Percentiles rank a stretch among this genome's conserved stretches.
These are phyloP conservation scores for Yamadazyma triangularis DNA, from an alignment of 1,139 yeast species.

Conservation along the genomic window DNA sequence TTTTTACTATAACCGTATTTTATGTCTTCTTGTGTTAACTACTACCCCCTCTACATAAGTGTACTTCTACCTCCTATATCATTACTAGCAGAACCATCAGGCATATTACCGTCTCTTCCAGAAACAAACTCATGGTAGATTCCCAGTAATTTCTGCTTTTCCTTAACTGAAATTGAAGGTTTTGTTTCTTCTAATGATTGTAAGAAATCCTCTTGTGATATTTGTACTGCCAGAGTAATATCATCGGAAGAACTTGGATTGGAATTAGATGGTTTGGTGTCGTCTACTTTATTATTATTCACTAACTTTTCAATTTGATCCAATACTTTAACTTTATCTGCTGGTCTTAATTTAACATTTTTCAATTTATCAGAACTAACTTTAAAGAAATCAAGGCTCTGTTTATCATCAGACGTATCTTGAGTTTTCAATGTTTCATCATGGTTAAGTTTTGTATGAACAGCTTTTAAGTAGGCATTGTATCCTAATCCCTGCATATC, in stretches of 20 bases:
- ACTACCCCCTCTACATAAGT: slow-evolving; percentile 58
- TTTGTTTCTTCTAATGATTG: slow-evolving; percentile 72
- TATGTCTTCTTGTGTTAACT: no score
- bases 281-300: slow-evolving; percentile 8
- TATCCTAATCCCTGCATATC: slow-evolving; percentile 91
- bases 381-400: slow-evolving; percentile 29
- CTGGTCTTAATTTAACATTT: slow-evolving; percentile 29
- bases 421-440: slow-evolving; percentile 10
- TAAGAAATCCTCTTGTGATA: slow-evolving; percentile 53
- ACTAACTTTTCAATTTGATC: slow-evolving; percentile 46
- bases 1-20: no score
- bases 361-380: slow-evolving; percentile 28
- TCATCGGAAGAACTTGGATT: slow-evolving; percentile 2
- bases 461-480: slow-evolving; percentile 88
- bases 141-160: slow-evolving; percentile 53
- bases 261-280: slow-evolving; percentile 2
- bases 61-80: slow-evolving; percentile 86
- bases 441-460: slow-evolving; percentile 65
- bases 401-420: slow-evolving; percentile 17
- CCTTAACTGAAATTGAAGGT: slow-evolving; percentile 78
- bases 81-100: slow-evolving; percentile 75
- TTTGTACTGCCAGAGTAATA: slow-evolving; percentile 24
- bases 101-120: slow-evolving; percentile 86
- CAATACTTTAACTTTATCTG: slow-evolving; percentile 41
- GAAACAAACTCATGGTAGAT: slow-evolving; percentile 74